These are phyloP conservation scores for Apostasia ramifera DNA, from an alignment of 106 monocot species.

Conservation along the genomic window DNA sequence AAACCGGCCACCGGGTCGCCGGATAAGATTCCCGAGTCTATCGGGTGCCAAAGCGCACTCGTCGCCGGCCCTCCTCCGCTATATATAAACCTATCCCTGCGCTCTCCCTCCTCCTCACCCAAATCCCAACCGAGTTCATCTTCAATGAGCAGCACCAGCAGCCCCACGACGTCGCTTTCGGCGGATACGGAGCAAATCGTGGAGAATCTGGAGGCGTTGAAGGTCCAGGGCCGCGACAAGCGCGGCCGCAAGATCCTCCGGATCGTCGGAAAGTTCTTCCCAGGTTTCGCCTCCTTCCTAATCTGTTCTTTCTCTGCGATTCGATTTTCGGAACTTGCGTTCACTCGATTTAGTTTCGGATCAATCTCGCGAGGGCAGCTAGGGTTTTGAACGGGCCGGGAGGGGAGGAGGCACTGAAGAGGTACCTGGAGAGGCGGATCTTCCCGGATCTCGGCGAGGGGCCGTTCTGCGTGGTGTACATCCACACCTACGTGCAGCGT, in stretches of 20 bases:
- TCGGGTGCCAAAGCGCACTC: neutral
- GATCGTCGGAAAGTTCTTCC: slow-evolving; percentile 78
- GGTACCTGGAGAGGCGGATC: slow-evolving; percentile 46
- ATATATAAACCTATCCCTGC: neutral
- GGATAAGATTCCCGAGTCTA: neutral
- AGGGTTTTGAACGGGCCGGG: slow-evolving; percentile 26
- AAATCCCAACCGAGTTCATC: neutral
- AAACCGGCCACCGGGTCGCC: too few relatives aligned
- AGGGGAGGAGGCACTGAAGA: slow-evolving; percentile 35
- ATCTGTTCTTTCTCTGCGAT: neutral
- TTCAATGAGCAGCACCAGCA: neutral
- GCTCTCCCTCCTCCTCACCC: neutral
- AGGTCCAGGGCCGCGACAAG: slow-evolving; percentile 69
- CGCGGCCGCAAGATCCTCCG: slow-evolving; percentile 63
- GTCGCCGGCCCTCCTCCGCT: neutral
- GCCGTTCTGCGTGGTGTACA: slow-evolving; percentile 59
- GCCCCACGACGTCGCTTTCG: neutral
- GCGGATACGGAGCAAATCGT: slow-evolving; percentile 19
- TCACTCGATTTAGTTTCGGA: neutral
- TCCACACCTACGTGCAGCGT: slow-evolving; percentile 54
- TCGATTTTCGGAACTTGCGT: neutral
- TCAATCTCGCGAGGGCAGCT: slow-evolving; percentile 17
- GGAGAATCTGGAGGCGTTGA: slow-evolving; percentile 45
- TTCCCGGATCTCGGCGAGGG: slow-evolving; percentile 41
- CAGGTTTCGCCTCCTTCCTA: slow-evolving; percentile 28